These are phyloP conservation scores for Obelidium mucronatum DNA, from an alignment of 192 early-diverging fungal species.

Conservation along the genomic window DNA sequence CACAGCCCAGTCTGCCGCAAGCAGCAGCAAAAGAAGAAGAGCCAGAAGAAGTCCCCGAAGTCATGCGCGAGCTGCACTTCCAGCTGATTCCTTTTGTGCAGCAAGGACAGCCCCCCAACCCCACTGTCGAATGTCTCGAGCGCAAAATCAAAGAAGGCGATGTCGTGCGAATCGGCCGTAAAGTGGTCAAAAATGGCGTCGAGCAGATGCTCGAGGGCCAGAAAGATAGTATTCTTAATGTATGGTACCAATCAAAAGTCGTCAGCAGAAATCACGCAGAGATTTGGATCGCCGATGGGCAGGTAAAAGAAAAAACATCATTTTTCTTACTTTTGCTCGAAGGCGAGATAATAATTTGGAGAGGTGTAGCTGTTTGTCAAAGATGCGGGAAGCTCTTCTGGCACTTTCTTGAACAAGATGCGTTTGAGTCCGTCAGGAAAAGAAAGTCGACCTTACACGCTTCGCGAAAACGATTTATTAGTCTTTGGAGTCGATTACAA, in stretches of 20 bases:
- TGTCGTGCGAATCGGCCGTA: slow-evolving; percentile 52
- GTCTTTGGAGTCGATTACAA: slow-evolving; percentile 71
- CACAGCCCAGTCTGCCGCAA: neutral
- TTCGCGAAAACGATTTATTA: slow-evolving; percentile 68
- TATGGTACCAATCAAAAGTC: slow-evolving; percentile 79
- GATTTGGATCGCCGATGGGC: slow-evolving; percentile 83
- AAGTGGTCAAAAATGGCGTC: slow-evolving; percentile 56
- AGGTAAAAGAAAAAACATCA: slow-evolving; percentile 41
- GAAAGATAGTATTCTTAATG: slow-evolving; percentile 48
- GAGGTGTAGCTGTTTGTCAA: slow-evolving; percentile 86
- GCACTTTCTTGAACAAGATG: slow-evolving; percentile 96
- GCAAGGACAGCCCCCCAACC: slow-evolving; percentile 43
- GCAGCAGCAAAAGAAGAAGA: neutral
- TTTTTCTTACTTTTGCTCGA: slow-evolving; percentile 7
- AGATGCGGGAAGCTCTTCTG: slow-evolving; percentile 96
- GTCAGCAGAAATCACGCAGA: slow-evolving; percentile 93
- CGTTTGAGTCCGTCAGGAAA: slow-evolving; percentile 86
- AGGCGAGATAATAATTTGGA: too few relatives aligned
- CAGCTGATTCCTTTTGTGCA: slow-evolving; percentile 54
- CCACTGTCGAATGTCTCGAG: slow-evolving; percentile 54
- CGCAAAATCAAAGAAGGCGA: slow-evolving; percentile 54
- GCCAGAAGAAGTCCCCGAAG: slow-evolving; percentile 11
- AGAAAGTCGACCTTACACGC: slow-evolving; percentile 79
- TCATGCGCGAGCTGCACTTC: slow-evolving; percentile 36
- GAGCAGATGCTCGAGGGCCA: slow-evolving; percentile 39